Evolutionary conservation across 164 flowering plant species (phyloP).

Genomic region (Nelumbo lutea): DNA sequence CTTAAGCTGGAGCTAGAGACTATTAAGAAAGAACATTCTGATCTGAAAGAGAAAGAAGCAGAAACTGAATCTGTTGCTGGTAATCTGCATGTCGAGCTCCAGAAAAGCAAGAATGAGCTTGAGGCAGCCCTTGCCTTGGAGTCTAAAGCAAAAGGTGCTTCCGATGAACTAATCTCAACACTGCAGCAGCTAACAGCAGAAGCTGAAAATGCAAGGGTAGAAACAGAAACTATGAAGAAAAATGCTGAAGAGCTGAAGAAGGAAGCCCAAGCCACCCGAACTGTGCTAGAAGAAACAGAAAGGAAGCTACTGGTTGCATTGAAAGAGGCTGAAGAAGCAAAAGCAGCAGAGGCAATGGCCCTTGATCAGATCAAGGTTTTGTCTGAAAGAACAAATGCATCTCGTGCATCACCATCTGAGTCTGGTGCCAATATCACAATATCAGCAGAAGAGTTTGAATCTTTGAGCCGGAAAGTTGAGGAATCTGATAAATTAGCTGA

Average conservation of each 20-base stretch:
- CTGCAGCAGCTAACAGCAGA: constrained; percentile 55
- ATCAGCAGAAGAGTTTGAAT: constrained; percentile 69
- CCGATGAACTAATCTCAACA: constrained; percentile 60
- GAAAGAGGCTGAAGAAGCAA: constrained; percentile 81
- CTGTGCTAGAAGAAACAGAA: constrained; percentile 59
- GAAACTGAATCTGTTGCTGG: constrained; percentile 75
- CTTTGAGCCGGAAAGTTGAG: constrained; percentile 66
- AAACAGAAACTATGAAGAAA: constrained; percentile 56
- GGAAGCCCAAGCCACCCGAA: constrained; percentile 48
- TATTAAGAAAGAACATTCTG: constrained; percentile 67
- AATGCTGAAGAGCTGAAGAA: constrained; percentile 58
- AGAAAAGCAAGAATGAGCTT: constrained; percentile 63
- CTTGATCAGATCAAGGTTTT: constrained; percentile 54
- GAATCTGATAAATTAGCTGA: constrained; percentile 69
- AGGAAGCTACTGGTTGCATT: constrained; percentile 46
- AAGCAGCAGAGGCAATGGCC: constrained; percentile 63
- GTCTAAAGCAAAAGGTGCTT: constrained; percentile 47
- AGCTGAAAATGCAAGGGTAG: constrained; percentile 48
- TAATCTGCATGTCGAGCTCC: constrained; percentile 66
- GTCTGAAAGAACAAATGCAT: constrained; percentile 60
- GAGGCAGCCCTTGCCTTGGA: constrained; percentile 60
- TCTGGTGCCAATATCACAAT: constrained; percentile 63
- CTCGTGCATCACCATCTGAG: constrained; percentile 65
- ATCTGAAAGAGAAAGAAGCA: constrained; percentile 72
- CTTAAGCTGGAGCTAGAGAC: constrained; percentile 69